Conservation (phyloP, 2,329 filamentous ascomycete genomes). For the Ascochyta rabiei region DNA sequence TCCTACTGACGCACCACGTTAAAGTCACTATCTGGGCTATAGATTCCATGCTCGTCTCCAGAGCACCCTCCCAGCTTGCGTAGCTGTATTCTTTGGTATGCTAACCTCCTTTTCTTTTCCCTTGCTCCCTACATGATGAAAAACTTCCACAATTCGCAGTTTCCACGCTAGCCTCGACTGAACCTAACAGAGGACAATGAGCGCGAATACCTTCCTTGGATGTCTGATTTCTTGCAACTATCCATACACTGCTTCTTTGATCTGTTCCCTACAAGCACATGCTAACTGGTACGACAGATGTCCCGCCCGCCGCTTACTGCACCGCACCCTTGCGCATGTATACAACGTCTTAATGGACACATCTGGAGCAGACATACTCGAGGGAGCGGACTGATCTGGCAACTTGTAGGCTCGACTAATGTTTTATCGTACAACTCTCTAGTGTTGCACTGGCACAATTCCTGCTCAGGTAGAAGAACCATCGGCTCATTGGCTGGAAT, state of each 20-base stretch:
- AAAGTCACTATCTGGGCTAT: background rate
- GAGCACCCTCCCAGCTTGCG: background rate
- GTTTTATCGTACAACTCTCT: no score
- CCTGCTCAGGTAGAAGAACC: no score
- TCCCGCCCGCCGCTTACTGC: background rate
- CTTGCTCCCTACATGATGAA: conserved; percentile 66
- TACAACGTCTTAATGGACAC: background rate
- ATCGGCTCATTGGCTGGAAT: no score
- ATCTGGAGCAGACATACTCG: background rate
- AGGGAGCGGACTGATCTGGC: no score
- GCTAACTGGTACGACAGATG: conserved; percentile 29
- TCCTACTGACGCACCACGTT: background rate
- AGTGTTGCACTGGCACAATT: no score
- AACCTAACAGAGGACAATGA: conserved; percentile 73
- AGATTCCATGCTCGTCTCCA: background rate
- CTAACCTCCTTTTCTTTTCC: conserved; percentile 18
- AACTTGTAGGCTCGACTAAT: no score
- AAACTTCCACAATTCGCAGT: conserved; percentile 82
- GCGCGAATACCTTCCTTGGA: conserved; percentile 73
- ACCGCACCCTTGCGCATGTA: background rate
- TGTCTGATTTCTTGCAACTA: conserved; percentile 62
- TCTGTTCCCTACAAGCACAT: conserved; percentile 5
- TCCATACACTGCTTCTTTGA: conserved; percentile 11
- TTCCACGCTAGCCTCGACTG: conserved; percentile 77
- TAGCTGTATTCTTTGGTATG: conserved; percentile 3